A percentile compares a stretch with the other conserved stretches of the same genome.
These are phyloP conservation scores for Pachysandra terminalis DNA, from an alignment of 164 flowering plant species.

Conservation along the genomic window DNA sequence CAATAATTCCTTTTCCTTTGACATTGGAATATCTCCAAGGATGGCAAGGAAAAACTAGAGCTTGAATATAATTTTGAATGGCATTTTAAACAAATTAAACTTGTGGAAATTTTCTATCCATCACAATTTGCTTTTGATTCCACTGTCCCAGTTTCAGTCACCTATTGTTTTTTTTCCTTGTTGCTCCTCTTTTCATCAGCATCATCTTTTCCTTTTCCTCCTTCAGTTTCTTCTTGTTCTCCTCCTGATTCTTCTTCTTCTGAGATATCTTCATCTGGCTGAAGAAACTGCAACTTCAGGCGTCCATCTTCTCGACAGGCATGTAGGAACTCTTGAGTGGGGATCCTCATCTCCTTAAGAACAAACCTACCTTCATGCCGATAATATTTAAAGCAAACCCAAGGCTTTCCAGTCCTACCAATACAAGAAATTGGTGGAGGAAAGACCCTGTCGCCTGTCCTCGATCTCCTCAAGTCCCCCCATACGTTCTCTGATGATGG, in stretches of 20 bases:
- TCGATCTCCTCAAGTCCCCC: constrained; percentile 28
- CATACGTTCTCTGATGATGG: background rate
- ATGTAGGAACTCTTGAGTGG: constrained; percentile 60
- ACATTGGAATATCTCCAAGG: background rate
- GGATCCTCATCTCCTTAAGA: constrained; percentile 59
- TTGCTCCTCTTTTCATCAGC: constrained; percentile 4
- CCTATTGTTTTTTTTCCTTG: background rate
- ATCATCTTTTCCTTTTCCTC: constrained; percentile 9
- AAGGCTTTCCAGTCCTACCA: constrained; percentile 71
- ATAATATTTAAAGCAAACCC: constrained; percentile 58
- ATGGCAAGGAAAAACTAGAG: background rate
- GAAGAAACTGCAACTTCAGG: constrained; percentile 55
- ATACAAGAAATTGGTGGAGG: constrained; percentile 88
- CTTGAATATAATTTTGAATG: background rate
- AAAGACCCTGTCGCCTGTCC: constrained; percentile 21
- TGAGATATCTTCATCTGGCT: constrained; percentile 32
- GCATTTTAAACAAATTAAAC: background rate
- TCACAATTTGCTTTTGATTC: background rate
- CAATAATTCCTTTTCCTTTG: background rate
- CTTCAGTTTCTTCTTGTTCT: constrained; percentile 16
- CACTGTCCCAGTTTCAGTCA: no score
- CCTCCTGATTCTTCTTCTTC: no score
- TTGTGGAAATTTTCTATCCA: background rate
- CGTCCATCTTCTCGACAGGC: constrained; percentile 82
- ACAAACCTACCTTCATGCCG: constrained; percentile 72